Evolutionary conservation across 495 filamentous ascomycete genomes (phyloP).

Genomic region (Terfezia boudieri): DNA sequence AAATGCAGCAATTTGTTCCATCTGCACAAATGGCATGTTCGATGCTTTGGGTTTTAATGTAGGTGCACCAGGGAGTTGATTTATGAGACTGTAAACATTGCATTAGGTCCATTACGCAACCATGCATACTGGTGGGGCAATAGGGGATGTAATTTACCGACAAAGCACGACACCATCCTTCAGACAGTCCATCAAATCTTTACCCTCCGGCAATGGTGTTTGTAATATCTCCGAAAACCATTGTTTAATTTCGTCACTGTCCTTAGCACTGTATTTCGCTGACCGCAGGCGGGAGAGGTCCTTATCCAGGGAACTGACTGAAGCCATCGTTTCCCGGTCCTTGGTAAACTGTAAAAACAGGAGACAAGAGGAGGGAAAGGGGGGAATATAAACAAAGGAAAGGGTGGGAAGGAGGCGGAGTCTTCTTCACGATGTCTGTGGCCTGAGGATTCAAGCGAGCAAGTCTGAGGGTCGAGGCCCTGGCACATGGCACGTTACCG

Average conservation of each 20-base stretch:
- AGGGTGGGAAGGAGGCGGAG: background rate
- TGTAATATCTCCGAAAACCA: constrained; percentile 67
- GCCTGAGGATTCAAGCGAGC: background rate
- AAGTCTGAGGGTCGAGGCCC: background rate
- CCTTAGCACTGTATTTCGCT: constrained; percentile 81
- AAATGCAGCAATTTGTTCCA: constrained; percentile 98
- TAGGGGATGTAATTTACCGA: constrained; percentile 36
- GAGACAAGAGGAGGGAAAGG: constrained; percentile 12
- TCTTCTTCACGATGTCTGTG: background rate
- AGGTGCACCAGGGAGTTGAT: constrained; percentile 52
- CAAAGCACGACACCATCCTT: constrained; percentile 82
- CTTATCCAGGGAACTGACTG: constrained; percentile 80
- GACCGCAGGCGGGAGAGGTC: constrained; percentile 85
- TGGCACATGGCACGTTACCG: no score
- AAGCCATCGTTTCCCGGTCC: constrained; percentile 45
- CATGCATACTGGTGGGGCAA: background rate
- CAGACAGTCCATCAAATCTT: constrained; percentile 63
- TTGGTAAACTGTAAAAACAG: background rate
- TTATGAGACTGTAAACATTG: constrained; percentile 41
- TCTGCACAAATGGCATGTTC: constrained; percentile 98
- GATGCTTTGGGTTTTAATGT: constrained; percentile 43
- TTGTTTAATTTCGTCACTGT: constrained; percentile 58
- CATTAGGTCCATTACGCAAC: background rate
- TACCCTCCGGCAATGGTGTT: constrained; percentile 37
- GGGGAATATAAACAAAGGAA: constrained; percentile 1